phyloP scores from a whole-genome alignment of 768 basidiomycete genomes.

The Tricholoma saponaceum region DNA sequence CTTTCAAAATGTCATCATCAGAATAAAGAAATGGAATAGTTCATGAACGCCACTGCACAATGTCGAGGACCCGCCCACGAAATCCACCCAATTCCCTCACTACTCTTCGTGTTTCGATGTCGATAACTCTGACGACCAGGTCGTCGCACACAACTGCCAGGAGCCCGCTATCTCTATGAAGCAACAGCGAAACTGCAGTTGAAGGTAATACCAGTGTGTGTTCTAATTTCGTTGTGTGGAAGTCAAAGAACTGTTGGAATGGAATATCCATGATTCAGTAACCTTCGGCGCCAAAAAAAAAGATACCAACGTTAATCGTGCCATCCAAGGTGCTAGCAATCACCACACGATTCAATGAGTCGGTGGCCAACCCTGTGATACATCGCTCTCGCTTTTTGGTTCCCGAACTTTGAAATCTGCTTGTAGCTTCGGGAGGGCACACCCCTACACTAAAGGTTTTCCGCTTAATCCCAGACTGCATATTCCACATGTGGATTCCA shows the following conservation, averaged over 20 bases:
- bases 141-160: constrained; percentile 87
- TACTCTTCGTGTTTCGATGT: constrained; percentile 83
- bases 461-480: constrained; percentile 89
- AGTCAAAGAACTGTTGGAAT: constrained; percentile 84
- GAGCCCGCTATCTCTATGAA: constrained; percentile 84
- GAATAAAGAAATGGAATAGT: neutral
- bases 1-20: constrained; percentile 33
- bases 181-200: constrained; percentile 59
- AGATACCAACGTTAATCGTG: constrained; percentile 69
- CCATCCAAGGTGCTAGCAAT: constrained; percentile 89
- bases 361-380: constrained; percentile 81
- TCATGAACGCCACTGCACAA: constrained; percentile 45
- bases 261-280: constrained; percentile 1
- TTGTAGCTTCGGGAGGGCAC: constrained; percentile 51
- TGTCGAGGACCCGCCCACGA: constrained; percentile 80
- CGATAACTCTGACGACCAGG: constrained; percentile 76
- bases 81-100: constrained; percentile 90
- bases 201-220: constrained; percentile 66
- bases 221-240: constrained; percentile 78
- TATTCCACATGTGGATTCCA: constrained; percentile 87
- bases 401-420: constrained; percentile 33
- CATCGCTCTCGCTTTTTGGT: constrained; percentile 45
- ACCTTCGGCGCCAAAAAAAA: neutral
- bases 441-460: constrained; percentile 70
- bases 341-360: constrained; percentile 76